These are phyloP conservation scores for Vitis amurensis DNA, from an alignment of 164 flowering plant genomes.

Conservation along the genomic window DNA sequence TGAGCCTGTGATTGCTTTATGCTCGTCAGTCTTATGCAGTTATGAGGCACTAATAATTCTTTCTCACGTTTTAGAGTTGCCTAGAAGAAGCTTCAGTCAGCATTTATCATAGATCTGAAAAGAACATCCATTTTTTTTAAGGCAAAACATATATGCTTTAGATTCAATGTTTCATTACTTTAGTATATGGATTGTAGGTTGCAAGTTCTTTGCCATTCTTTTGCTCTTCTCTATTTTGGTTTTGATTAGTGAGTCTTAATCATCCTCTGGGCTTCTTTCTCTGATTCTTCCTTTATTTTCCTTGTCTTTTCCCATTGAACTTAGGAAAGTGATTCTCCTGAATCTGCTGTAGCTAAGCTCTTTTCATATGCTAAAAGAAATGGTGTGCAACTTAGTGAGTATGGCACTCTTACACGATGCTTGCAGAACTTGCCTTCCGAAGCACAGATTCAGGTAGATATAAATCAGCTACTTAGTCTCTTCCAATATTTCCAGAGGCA, in stretches of 20 bases:
- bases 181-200: too few species aligned
- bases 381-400: conserved; percentile 38
- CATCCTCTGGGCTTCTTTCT: background rate
- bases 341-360: conserved; percentile 82
- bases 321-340: conserved; percentile 55
- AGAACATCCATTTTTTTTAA: background rate
- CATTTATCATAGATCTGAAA: too few species aligned
- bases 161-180: background rate
- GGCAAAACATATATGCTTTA: background rate
- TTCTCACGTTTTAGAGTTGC: too few species aligned
- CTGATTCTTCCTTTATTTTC: too few species aligned
- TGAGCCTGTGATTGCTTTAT: too few species aligned
- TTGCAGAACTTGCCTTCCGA: conserved; percentile 80
- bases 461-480: background rate
- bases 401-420: conserved; percentile 59
- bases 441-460: conserved; percentile 64
- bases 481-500: background rate
- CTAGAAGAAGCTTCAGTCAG: too few species aligned
- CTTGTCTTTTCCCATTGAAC: too few species aligned
- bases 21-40: too few species aligned
- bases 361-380: conserved; percentile 73
- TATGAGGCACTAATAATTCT: too few species aligned
- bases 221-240: background rate
- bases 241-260: background rate
- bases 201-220: background rate